phyloP scores from a whole-genome alignment of 371 early-diverging fungal genomes.

The Apophysomyces sp. region DNA sequence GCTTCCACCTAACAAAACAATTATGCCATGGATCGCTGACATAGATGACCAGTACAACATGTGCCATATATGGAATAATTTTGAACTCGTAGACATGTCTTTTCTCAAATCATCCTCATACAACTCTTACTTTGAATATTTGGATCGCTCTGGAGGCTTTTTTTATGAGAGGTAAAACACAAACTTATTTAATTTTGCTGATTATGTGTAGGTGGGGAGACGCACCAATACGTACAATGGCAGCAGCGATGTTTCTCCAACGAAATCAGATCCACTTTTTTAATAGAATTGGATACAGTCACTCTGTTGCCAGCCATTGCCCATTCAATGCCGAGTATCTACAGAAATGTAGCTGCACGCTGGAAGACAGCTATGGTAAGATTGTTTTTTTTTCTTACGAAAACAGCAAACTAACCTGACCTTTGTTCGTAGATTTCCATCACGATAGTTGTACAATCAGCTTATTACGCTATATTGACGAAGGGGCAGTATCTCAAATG shows the following conservation, averaged over 20 bases:
- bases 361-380: conserved; percentile 28
- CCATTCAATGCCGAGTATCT: conserved; percentile 24
- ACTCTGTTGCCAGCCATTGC: conserved; percentile 53
- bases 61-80: conserved; percentile 80
- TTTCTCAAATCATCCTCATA: conserved; percentile 78
- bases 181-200: background rate
- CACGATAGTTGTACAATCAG: conserved; percentile 26
- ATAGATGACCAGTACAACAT: conserved; percentile 44
- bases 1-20: conserved; percentile 15
- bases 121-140: conserved; percentile 71
- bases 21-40: conserved; percentile 31
- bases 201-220: conserved; percentile 59
- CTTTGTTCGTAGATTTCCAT: conserved; percentile 24
- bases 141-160: conserved; percentile 89
- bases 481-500: conserved; percentile 11
- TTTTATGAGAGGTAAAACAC: conserved; percentile 81
- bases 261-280: conserved; percentile 86
- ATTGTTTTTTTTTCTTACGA: background rate
- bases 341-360: conserved; percentile 33
- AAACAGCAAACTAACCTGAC: background rate
- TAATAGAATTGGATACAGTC: conserved; percentile 81
- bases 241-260: conserved; percentile 77
- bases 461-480: conserved; percentile 23
- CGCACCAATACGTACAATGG: conserved; percentile 75
- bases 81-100: conserved; percentile 70